Evolutionary conservation across 2,329 filamentous ascomycete genomes (phyloP), one percentile per base, ranked within the genome.

Genomic region (Colletotrichum zoysiae): DNA sequence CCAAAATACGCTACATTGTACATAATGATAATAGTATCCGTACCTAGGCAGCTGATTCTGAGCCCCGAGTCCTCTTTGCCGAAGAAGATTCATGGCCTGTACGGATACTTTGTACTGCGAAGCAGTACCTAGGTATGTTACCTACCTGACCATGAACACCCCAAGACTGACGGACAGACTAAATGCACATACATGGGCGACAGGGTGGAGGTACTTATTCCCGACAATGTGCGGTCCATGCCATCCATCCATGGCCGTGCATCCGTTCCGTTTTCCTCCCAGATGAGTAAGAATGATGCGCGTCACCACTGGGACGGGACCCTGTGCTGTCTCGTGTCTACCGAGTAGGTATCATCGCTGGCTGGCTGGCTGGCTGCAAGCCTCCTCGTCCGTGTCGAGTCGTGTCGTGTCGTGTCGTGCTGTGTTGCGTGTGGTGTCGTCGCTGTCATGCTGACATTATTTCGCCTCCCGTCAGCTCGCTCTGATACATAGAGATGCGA

Each of bases 251-350:
- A 30, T 30, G n/a, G n/a, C n/a, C n/a, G n/a, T n/a, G n/a, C n/a
- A n/a, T n/a, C n/a, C n/a, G n/a, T n/a, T n/a, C 26, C 58, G 42
- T 46, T 46, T 40, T 40, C 30, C 26, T 60, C 44, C 14, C 59
- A 62, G 33, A 26, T 46, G 33, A 61, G 50, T 46, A 20, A 61
- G 50, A 57, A 38, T 16, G 56, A 50, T 51, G 42, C 60, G 61
- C 70, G 70, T 73, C 70, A 73, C 70, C 70, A 66, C 48, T 73
- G n/a, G 23, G 26, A 18, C 35, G n/a, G 23, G 26, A 18, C 35
- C 53, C 60, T 38, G 33, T 57, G 53, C 20, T 57, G 53, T 57
- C 51, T 46, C n/a, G 35, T 38, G 11, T 40, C 38, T 42, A 42
- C 40, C 5, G 14, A 42, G 40, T 7, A 26, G 8, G 46, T 60